Conservation (phyloP, 1,139 yeast species). For the Scheffersomyces parashehatae region DNA sequence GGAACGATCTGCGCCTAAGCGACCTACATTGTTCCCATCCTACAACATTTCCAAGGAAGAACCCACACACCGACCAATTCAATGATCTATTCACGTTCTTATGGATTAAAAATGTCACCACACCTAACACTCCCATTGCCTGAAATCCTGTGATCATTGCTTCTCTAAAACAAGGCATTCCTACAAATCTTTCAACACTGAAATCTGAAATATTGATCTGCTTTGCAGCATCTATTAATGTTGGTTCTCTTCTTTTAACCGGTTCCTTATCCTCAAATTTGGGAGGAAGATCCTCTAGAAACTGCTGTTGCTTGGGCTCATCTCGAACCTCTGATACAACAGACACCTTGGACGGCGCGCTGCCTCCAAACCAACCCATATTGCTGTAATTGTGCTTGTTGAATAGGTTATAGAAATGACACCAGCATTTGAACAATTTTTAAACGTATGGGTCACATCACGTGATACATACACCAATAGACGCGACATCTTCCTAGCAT, state of each 20-base stretch:
- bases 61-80: slow-evolving; percentile 85
- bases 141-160: slow-evolving; percentile 87
- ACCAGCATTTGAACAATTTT: too few relatives aligned
- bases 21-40: slow-evolving; percentile 94
- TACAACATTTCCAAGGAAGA: slow-evolving; percentile 74
- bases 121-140: slow-evolving; percentile 77
- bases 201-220: slow-evolving; percentile 52
- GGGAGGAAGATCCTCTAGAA: slow-evolving; percentile 39
- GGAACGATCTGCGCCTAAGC: slow-evolving; percentile 61
- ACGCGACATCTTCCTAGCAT: too few relatives aligned
- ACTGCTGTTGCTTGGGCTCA: slow-evolving; percentile 6
- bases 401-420: too few relatives aligned
- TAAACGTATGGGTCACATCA: too few relatives aligned
- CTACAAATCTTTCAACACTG: slow-evolving; percentile 50
- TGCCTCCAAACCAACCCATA: slow-evolving; percentile 27
- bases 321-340: slow-evolving; percentile 17
- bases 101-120: slow-evolving; percentile 69
- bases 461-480: too few relatives aligned
- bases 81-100: slow-evolving; percentile 61
- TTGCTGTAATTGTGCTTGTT: too few relatives aligned
- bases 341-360: slow-evolving; percentile 21
- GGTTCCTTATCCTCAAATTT: slow-evolving; percentile 38
- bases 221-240: slow-evolving; percentile 32
- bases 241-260: slow-evolving; percentile 15
- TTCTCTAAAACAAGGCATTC: slow-evolving; percentile 87